Conservation (phyloP, 805 yeast genomes). For the Saccharomycopsis sp. region DNA sequence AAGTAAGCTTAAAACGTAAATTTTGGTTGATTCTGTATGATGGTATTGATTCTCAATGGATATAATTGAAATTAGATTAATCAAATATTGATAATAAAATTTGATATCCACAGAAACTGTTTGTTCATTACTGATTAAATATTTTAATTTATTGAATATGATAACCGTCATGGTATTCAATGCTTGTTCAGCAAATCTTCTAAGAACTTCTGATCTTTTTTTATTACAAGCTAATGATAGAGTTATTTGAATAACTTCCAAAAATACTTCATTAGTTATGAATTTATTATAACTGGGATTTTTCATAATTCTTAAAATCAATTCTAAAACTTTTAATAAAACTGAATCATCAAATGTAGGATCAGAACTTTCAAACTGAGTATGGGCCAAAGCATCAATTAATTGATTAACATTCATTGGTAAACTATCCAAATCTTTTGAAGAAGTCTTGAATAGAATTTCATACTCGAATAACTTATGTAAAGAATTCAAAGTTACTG, state of each 20-base stretch:
- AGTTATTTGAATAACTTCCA: constrained; percentile 86
- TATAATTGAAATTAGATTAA: constrained; percentile 65
- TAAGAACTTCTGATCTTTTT: constrained; percentile 77
- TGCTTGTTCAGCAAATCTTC: constrained; percentile 83
- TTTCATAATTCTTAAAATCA: constrained; percentile 56
- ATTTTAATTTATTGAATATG: constrained; percentile 50
- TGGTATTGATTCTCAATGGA: constrained; percentile 76
- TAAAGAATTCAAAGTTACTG: constrained; percentile 67
- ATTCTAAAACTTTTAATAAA: constrained; percentile 65
- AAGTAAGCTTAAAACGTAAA: constrained; percentile 68
- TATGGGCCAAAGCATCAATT: constrained; percentile 67
- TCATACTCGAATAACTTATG: constrained; percentile 62
- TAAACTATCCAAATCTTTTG: background rate
- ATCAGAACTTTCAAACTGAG: constrained; percentile 92
- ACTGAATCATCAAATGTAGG: constrained; percentile 89
- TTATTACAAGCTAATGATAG: constrained; percentile 87
- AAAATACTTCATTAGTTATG: constrained; percentile 73
- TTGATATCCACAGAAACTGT: constrained; percentile 51
- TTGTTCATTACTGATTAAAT: constrained; percentile 34
- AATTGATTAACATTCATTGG: constrained; percentile 25
- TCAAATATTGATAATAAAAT: constrained; percentile 47
- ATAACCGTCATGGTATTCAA: constrained; percentile 58
- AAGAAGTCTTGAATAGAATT: constrained; percentile 31
- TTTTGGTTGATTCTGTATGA: constrained; percentile 79
- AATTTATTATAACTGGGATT: constrained; percentile 35